Evolutionary conservation across 192 early-diverging fungal species (phyloP), one percentile per base, ranked within the genome.

Genomic region (Coemansia sp.): DNA sequence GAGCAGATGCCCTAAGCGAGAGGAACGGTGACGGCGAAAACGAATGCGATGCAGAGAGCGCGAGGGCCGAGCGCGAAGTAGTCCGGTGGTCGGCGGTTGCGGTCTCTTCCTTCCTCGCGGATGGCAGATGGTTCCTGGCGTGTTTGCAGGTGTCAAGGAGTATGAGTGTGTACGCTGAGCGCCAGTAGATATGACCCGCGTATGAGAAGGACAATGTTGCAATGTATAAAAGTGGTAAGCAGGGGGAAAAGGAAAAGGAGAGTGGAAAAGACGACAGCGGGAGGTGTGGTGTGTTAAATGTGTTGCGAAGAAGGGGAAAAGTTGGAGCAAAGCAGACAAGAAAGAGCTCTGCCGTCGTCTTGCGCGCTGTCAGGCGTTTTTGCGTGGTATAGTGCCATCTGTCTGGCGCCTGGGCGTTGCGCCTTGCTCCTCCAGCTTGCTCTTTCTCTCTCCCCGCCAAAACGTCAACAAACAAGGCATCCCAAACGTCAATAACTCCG

Each of bases 141-240:
- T 69, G 67, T 38, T 68, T 75, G 62, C 48, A 69, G 50, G 72
- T 65, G 62, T 75, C 66, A 25, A 75, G 66, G 25, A 67, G 60
- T 48, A 50, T 48, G 17, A 70, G 68, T 11, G 74, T 55, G 61
- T 40, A 71, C 51, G 64, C 68, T 42, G 62, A 56, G 66, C 72
- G 68, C 69, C 64, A 67, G 63, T 61, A 75, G 53, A 65, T 49
- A 37, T 61, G 69, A 64, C 51, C 60, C 11, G 72, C 60, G 45
- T 54, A 65, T 38, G 64, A 67, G 43, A 61, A 76, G 51, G 64
- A 71, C 64, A 76, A 38, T 48, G 69, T 49, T 37, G 20, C 1
- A 0, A 25, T 39, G 42, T 50, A 19, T 51, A 12, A 56, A 56
- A 8, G 37, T 20, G 57, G 49, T 19, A 4, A 55, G 12, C 13